Conservation (phyloP, 768 basidiomycete genomes). For the Panaeolus cyanescens region DNA sequence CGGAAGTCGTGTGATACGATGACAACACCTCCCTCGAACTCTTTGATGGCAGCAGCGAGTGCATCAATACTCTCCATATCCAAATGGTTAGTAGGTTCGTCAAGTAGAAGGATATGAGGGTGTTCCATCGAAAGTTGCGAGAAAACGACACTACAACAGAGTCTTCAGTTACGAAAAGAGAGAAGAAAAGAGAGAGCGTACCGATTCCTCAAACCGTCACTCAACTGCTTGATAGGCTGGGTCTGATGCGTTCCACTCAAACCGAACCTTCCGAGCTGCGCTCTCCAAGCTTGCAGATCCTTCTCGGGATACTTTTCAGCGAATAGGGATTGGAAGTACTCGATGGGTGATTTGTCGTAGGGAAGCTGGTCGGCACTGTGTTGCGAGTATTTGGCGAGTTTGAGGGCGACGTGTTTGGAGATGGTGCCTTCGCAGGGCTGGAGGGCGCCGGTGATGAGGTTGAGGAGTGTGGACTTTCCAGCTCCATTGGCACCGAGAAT, state of each 20-base stretch:
- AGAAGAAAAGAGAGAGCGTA: conserved; percentile 28
- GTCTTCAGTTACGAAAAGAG: neutral
- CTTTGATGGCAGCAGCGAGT: conserved; percentile 92
- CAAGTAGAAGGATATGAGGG: conserved; percentile 91
- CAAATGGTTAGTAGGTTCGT: conserved; percentile 97
- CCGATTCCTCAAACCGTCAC: conserved; percentile 96
- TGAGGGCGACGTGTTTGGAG: conserved; percentile 86
- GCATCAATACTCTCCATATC: conserved; percentile 99
- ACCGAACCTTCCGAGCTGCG: conserved; percentile 95
- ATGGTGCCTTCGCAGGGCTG: conserved; percentile 85
- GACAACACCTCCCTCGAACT: conserved; percentile 96
- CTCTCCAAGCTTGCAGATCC: conserved; percentile 89
- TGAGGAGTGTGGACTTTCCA: conserved; percentile 58
- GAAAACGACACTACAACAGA: conserved; percentile 77
- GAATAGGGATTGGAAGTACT: conserved; percentile 90
- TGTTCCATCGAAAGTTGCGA: conserved; percentile 97
- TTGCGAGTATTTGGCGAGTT: conserved; percentile 98
- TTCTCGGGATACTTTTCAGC: conserved; percentile 88
- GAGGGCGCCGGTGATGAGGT: conserved; percentile 67
- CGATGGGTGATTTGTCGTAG: conserved; percentile 87
- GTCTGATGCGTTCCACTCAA: conserved; percentile 94
- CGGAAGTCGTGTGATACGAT: conserved; percentile 99
- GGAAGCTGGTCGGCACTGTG: conserved; percentile 98
- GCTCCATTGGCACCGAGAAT: conserved; percentile 97
- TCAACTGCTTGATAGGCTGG: conserved; percentile 89